Evolutionary conservation across 1,284 basidiomycete species (phyloP).

Genomic region (Phellopilus nigrolimitatus): DNA sequence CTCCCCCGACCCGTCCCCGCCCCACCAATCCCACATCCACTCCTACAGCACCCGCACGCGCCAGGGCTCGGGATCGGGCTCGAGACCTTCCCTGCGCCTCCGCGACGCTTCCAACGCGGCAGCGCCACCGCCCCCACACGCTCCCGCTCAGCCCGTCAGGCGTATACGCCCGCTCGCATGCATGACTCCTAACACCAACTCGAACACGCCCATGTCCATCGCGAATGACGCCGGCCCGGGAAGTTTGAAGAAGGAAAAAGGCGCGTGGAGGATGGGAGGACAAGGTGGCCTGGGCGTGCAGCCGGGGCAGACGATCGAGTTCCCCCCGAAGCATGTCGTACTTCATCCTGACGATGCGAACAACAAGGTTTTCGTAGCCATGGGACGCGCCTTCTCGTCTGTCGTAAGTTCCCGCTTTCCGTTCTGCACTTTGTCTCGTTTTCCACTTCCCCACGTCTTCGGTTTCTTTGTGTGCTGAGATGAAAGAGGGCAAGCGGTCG

Average conservation of each 20-base stretch:
- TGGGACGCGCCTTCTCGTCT: slow-evolving; percentile 64
- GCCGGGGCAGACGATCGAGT: slow-evolving; percentile 31
- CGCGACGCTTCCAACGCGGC: slow-evolving; percentile 38
- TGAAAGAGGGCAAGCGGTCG: slow-evolving; percentile 3
- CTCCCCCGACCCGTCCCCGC: slow-evolving; percentile 24
- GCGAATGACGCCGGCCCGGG: neutral
- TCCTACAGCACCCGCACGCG: slow-evolving; percentile 54
- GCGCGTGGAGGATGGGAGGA: slow-evolving; percentile 10
- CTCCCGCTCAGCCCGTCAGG: slow-evolving; percentile 29
- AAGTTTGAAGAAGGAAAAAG: slow-evolving; percentile 5
- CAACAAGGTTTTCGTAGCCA: slow-evolving; percentile 65
- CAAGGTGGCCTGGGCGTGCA: too few relatives aligned
- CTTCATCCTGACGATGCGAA: slow-evolving; percentile 67
- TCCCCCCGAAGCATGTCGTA: slow-evolving; percentile 56
- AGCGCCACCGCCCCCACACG: slow-evolving; percentile 33
- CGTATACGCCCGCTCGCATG: slow-evolving; percentile 14
- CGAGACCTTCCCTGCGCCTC: slow-evolving; percentile 47
- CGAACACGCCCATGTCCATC: neutral
- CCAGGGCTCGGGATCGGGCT: slow-evolving; percentile 38
- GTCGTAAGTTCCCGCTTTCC: slow-evolving; percentile 45
- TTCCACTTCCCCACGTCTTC: slow-evolving; percentile 15
- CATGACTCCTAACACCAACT: slow-evolving; percentile 9
- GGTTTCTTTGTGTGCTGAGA: slow-evolving; percentile 1
- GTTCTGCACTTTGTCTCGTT: slow-evolving; percentile 2
- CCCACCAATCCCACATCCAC: too few relatives aligned